These are phyloP conservation scores for Mortierella sp. DNA, from an alignment of 371 early-diverging fungal genomes.

Conservation along the genomic window DNA sequence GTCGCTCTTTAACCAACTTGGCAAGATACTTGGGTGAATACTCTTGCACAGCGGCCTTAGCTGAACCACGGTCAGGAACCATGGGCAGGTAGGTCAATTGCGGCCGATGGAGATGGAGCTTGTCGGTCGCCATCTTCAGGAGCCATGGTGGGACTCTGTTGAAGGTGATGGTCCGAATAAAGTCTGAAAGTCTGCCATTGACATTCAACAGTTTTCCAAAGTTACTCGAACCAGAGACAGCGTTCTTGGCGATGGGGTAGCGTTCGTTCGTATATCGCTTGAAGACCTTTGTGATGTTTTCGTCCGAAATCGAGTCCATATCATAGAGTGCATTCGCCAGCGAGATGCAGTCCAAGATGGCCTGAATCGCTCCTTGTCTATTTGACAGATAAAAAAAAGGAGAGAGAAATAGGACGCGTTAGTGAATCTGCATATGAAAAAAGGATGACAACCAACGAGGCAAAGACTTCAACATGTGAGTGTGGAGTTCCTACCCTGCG, in stretches of 20 bases:
- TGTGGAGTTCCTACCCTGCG: conserved; percentile 31
- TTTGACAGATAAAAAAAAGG: background rate
- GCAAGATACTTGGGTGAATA: conserved; percentile 42
- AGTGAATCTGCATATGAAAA: background rate
- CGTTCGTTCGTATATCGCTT: conserved; percentile 33
- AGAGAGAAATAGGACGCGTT: background rate
- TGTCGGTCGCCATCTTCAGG: conserved; percentile 30
- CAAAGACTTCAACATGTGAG: background rate
- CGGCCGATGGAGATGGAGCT: conserved; percentile 41
- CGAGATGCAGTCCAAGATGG: conserved; percentile 40
- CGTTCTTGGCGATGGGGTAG: conserved; percentile 20
- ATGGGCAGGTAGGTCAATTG: conserved; percentile 44
- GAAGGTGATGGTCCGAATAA: conserved; percentile 45
- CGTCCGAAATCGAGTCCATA: conserved; percentile 30
- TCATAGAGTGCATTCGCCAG: conserved; percentile 49
- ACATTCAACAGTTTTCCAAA: conserved; percentile 33
- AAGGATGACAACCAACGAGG: background rate
- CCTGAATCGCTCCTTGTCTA: conserved; percentile 49
- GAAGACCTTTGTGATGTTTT: conserved; percentile 35
- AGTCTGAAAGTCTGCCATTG: conserved; percentile 27
- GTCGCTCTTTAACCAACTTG: conserved; percentile 7
- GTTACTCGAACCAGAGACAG: conserved; percentile 30
- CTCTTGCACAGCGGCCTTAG: conserved; percentile 32
- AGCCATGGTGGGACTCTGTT: conserved; percentile 41
- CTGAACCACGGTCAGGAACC: conserved; percentile 42